These are phyloP conservation scores for Canavalia ensiformis DNA, from an alignment of 306 rosid species.

Conservation along the genomic window DNA sequence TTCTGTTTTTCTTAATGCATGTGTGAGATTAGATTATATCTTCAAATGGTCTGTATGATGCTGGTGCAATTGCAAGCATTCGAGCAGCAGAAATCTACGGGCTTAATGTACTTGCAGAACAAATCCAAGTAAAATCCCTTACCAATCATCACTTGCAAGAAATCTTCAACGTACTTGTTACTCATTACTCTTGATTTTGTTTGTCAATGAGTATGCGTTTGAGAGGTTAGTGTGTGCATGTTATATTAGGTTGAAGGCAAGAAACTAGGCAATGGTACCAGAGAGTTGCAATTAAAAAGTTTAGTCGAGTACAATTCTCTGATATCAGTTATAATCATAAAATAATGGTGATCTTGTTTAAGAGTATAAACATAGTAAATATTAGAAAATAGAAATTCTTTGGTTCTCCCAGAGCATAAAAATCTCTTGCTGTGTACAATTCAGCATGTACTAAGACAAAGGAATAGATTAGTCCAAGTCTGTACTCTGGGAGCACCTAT, in stretches of 20 bases:
- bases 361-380: background rate
- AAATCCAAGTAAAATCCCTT: conserved; percentile 61
- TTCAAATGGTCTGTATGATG: conserved; percentile 55
- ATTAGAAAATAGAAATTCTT: background rate
- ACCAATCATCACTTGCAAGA: conserved; percentile 26
- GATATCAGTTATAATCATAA: background rate
- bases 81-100: conserved; percentile 72
- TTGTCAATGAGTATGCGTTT: conserved; percentile 19
- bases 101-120: conserved; percentile 68
- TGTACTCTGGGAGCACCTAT: background rate
- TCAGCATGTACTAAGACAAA: background rate
- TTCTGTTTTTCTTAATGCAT: conserved; percentile 16
- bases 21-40: conserved; percentile 56
- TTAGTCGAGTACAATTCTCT: conserved; percentile 8
- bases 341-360: background rate
- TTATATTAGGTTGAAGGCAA: background rate
- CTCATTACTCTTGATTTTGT: conserved; percentile 30
- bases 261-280: conserved; percentile 10
- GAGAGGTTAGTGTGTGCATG: conserved; percentile 20
- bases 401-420: background rate
- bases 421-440: background rate
- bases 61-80: conserved; percentile 68
- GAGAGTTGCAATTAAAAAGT: conserved; percentile 5
- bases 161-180: conserved; percentile 23
- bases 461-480: background rate